Base-by-base conservation (phyloP, 805 yeast genomes). In the Metschnikowia cubensis region DNA sequence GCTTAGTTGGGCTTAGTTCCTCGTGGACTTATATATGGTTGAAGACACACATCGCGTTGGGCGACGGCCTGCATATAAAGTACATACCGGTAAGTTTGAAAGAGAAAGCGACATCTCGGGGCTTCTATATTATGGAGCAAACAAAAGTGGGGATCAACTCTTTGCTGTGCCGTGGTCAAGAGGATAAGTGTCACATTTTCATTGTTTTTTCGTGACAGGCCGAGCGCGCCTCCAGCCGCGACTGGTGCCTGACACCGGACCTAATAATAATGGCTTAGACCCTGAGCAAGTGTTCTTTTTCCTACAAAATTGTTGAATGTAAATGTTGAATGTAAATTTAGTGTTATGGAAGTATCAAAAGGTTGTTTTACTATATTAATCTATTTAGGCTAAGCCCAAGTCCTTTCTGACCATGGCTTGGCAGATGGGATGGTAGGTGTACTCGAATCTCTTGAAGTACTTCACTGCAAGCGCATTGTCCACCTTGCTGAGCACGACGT, bases 351-450 rank as follows among this genome's bases (percentile, higher is more conserved):
- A 10, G 8, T 25, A 25, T 4, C 29, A 25, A 25, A 25, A 25
- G 29, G 29, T 10, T 10, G 11, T 25, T 11, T 25, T 25, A 25
- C 29, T 25, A 25, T 25, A 25, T 25, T 8, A 25, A 25, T 25
- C 11, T 25, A 25, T 8, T 25, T 42, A 54, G 8, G 58, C 52
- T 50, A 70, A 60, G 3, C 82, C 85, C 42, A 89, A 72, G 67
- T 91, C 97, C 69, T 89, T 91, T 60, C 77, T 81, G n/a, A 91
- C 94, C 80, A 89, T 73, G 14, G 83, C 74, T 48, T 83, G 77
- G 67, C 96, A 89, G 56, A 90, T 89, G 35, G 96, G 96, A 64
- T 90, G 96, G 65, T 89, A 90, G 44, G 76, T 71, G 21, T 64
- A 63, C 63, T 83, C 80, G 62, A 75, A 77, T 63, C 77, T 77